Base-by-base conservation (phyloP, 306 rosid genomes). In the Prunus armeniaca region DNA sequence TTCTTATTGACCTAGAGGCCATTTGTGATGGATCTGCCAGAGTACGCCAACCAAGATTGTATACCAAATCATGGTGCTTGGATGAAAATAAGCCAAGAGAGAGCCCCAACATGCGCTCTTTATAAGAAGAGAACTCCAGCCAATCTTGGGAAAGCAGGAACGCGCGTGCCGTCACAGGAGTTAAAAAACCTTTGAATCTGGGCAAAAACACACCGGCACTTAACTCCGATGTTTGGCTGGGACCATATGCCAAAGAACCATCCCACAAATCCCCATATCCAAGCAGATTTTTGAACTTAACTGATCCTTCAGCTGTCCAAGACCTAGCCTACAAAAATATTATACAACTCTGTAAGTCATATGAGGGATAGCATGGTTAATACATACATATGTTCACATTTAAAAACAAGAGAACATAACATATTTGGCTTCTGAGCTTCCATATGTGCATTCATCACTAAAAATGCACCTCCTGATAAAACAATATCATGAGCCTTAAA, bases 261-360 rank as follows among this genome's bases (percentile, higher is more conserved):
- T 96, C 97, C 99, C 99, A 96, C 54, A 91, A 67, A 85, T 96
- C 99, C 56, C 91, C 99, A 86, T 92, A 89, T 82, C 99, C 99
- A 6, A 96, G 85, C 82, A 89, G 81, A 79, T 92, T 96, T 82
- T 89, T 96, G 80, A 87, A 86, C 86, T 92, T 96, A 10, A 96
- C 82, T 34, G 92, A 71, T 56, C 98, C 96, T 87, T 96, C 98
- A 76, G 83, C 64, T 15, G 90, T 88, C 97, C 97, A 92, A 34
- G 98, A 92, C 72, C 93, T 93, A 79, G 91, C 87, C 99, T 96
- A 71, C 87, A 86, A 77, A 79, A 79, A 71, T 86, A 86, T 82
- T 55, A 63, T 41, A 73, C 30, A 82, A 75, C 47, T 76, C 76
- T 78, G 75, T 79, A 68, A 76, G 64, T 43, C 43, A 67, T 12